Evolutionary conservation across 176 grass and related monocot genomes (phyloP).

Genomic region (maize (Zea mays)): Zm-B73-REFERENCE-NAM-5.0 NC_050101.1:134910501-134911000

Average conservation of each 20-base stretch:
- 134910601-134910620: constrained; percentile 97
- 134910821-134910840: constrained; percentile 92
- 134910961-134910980: constrained; percentile 53
- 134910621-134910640: constrained; percentile 96
- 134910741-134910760: background rate
- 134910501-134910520: background rate
- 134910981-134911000: constrained; percentile 91
- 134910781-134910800: constrained; percentile 6
- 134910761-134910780: constrained; percentile 11
- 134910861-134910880: constrained; percentile 90
- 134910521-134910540: constrained; percentile 10
- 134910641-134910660: constrained; percentile 85
- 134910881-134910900: constrained; percentile 65
- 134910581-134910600: constrained; percentile 78
- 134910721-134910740: background rate
- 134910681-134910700: constrained; percentile 79
- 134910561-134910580: constrained; percentile 84
- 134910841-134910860: constrained; percentile 97
- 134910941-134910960: background rate
- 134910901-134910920: background rate
- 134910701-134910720: constrained; percentile 96
- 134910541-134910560: constrained; percentile 57
- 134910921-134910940: background rate
- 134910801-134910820: constrained; percentile 66
- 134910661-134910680: constrained; percentile 91